Evolutionary conservation across 106 monocot genomes (phyloP).

Genomic region (Platanthera guangdongensis): DNA sequence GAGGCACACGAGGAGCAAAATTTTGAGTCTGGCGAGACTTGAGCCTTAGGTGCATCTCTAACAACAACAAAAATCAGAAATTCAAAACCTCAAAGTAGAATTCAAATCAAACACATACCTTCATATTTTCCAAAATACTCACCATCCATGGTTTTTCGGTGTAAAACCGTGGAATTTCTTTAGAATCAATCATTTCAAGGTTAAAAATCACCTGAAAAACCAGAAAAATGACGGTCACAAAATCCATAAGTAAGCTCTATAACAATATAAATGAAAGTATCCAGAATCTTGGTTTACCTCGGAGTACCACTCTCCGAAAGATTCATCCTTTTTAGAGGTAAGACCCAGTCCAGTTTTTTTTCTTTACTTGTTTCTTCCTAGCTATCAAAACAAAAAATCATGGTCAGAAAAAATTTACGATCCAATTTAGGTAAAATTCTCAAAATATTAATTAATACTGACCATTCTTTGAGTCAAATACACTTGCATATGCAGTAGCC

Average conservation of each 20-base stretch:
- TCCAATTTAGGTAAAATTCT: background rate
- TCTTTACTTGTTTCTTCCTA: no score
- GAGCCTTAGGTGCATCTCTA: no score
- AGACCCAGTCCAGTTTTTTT: no score
- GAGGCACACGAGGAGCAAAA: no score
- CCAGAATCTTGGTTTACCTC: slow-evolving; percentile 31
- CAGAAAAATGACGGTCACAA: background rate
- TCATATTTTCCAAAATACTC: slow-evolving; percentile 66
- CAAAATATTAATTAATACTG: no score
- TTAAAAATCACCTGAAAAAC: slow-evolving; percentile 52
- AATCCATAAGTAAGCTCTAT: background rate
- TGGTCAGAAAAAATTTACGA: background rate
- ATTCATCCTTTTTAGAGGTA: no score
- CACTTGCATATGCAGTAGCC: no score
- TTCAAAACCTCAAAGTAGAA: background rate
- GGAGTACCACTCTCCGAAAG: slow-evolving; percentile 31
- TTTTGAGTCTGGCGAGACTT: no score
- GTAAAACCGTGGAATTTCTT: no score
- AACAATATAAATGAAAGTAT: background rate
- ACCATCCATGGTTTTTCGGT: slow-evolving; percentile 77
- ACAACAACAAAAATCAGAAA: background rate
- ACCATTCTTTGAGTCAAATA: no score
- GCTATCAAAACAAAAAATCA: no score
- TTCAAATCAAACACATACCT: slow-evolving; percentile 32
- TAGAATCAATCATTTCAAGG: no score